Base-by-base conservation (phyloP, 1,284 basidiomycete species). In the Fomitopsis betulina region DNA sequence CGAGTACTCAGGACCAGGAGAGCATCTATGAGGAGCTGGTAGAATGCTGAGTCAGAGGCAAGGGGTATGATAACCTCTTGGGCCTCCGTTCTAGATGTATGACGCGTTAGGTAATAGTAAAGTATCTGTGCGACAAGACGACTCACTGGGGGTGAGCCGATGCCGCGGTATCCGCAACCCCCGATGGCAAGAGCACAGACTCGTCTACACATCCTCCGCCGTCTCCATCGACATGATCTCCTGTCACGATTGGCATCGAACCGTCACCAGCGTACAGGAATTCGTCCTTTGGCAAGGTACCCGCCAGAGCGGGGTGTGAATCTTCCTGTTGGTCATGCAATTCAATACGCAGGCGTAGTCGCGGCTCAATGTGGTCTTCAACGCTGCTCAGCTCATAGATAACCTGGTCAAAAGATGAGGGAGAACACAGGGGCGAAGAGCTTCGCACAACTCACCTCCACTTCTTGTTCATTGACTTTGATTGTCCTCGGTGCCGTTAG, bases 31-130 rank as follows among this genome's bases (percentile, higher is more conserved):
- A 96, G 82, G 8, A 93, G 80, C 42, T 86, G 81, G 71, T 96
- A 92, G 75, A 98, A 98, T 1, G 82, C 84, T 33, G 84, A 80
- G 68, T 97, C 94, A 35, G 93, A 87, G 19, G 81, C 79, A 10
- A 98, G 83, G 2, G 93, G 91, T 49, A 97, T 90, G 58, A 94
- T 79, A 19, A 94, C 72, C 67, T 94, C 89, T 27, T 76, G 75
- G 10, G 54, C 37, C 6, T 55, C 40, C n/a, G 21, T 8, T 51
- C 58, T 59, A 21, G 17, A 17, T 27, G 9, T 12, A n/a, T 33
- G 7, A 47, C 12, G 54, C 12, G 21, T 43, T 33, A 17, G 49
- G 2, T 3, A 17, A 7, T 9, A 9, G 19, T 2, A 35, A 33
- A 8, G 6, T 9, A n/a, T 33, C 9, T 13, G 32, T 19, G 13